Base-by-base conservation (phyloP, 164 flowering plant species). In the Cinnamomum micranthum region DNA sequence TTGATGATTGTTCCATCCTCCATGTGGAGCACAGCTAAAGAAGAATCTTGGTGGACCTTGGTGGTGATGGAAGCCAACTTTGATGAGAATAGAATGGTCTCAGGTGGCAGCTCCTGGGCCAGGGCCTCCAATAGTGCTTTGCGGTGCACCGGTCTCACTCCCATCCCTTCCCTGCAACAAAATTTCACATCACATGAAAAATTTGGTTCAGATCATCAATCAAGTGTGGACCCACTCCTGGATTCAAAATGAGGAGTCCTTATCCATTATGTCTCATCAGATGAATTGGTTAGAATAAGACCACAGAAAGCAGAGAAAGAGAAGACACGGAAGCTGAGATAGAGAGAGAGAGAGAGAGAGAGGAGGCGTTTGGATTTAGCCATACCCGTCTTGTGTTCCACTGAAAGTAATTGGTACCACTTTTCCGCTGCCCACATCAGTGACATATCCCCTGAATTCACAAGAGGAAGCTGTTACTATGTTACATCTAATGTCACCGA, bases 41-140 rank as follows among this genome's bases (percentile, higher is more conserved):
- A 47, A 0, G 81, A 70, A 5, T 72, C 82, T 50, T 74, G 73
- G 24, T 72, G 35, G 14, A 63, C 55, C 19, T 71, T 64, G 25
- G 79, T 27, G 55, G 78, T 76, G 27, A 86, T 78, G 65, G 84
- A 77, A 4, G 75, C 68, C 62, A 83, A 50, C 76, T 80, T 80
- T 17, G 83, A 81, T n/a, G 82, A 78, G 73, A 81, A 86, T 24
- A 84, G 85, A 68, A 84, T 82, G 0, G 82, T 20, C 3, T 63
- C 51, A 7, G 22, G 12, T 1, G 84, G 87, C 62, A 84, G 81
- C 25, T 84, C 87, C 65, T 78, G 78, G 15, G 86, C 88, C 64
- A 86, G 64, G 6, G 85, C 74, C 75, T 80, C 79, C 5, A 84
- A 50, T 23, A 86, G 50, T 35, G 63, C 52, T 50, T 66, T 82